Evolutionary conservation across 2,329 filamentous ascomycete species (phyloP).

Genomic region (Clarireedia sp.): DNA sequence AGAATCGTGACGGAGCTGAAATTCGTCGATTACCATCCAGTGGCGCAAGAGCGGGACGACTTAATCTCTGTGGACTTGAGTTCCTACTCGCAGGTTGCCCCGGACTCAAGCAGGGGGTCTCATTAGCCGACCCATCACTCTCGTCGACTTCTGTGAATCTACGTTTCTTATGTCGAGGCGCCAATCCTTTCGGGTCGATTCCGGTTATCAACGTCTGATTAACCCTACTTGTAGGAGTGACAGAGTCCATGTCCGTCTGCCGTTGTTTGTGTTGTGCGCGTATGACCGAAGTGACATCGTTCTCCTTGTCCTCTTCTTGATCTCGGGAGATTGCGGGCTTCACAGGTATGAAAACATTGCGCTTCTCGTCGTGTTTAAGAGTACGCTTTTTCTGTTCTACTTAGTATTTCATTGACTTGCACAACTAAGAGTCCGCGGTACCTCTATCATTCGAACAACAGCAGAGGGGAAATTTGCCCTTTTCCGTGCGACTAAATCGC

Average conservation of each 20-base stretch:
- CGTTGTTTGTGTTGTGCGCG: not conserved
- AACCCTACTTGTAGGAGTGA: not conserved
- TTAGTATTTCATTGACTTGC: not conserved
- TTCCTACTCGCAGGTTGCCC: not conserved
- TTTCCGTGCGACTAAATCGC: not conserved
- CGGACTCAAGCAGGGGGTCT: not conserved
- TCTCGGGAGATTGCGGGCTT: not conserved
- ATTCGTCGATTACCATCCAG: slow-evolving; percentile 5
- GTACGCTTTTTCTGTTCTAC: not conserved
- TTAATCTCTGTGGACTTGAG: not conserved
- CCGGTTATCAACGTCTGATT: not conserved
- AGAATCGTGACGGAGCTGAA: not conserved
- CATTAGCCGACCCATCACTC: slow-evolving; percentile 1
- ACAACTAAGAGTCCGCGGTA: not conserved
- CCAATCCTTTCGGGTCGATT: slow-evolving; percentile 5
- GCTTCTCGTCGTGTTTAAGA: not conserved
- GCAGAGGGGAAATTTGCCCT: not conserved
- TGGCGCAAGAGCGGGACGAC: not conserved
- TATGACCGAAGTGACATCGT: not conserved
- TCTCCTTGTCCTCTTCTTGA: not conserved
- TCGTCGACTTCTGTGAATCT: slow-evolving; percentile 3
- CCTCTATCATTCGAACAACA: not conserved
- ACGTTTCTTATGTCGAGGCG: not conserved
- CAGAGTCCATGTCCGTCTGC: not conserved
- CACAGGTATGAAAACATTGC: not conserved